A percentile compares a stretch with the other conserved stretches of the same genome.
Conservation (phyloP, 1,139 yeast species). For the Debaryomyces psychrophilus region DNA sequence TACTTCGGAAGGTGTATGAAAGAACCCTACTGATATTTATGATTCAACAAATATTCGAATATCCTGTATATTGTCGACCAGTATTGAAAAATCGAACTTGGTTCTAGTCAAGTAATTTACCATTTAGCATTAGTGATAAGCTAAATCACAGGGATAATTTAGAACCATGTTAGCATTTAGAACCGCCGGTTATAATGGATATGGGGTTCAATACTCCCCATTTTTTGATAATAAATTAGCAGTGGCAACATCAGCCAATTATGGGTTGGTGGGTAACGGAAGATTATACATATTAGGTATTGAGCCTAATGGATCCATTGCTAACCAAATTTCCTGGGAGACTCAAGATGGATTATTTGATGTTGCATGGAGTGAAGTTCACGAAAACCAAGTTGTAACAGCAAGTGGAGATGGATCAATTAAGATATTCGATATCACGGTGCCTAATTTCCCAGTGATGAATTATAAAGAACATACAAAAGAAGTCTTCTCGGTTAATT, state of each 20-base stretch:
- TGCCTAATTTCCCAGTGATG: slow-evolving; percentile 71
- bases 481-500: slow-evolving; percentile 85
- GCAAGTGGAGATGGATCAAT: slow-evolving; percentile 93
- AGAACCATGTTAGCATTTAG: slow-evolving; percentile 67
- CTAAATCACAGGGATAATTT: not conserved
- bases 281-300: slow-evolving; percentile 71
- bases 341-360: slow-evolving; percentile 95
- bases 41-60: no score
- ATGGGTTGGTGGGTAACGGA: slow-evolving; percentile 94
- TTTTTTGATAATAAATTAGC: slow-evolving; percentile 88
- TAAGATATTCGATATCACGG: slow-evolving; percentile 75
- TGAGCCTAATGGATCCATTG: slow-evolving; percentile 62
- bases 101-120: not conserved
- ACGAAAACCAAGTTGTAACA: slow-evolving; percentile 80
- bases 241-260: slow-evolving; percentile 88
- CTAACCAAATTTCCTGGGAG: slow-evolving; percentile 65
- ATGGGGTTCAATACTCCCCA: slow-evolving; percentile 88
- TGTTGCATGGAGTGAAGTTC: slow-evolving; percentile 85
- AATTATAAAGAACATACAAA: slow-evolving; percentile 77
- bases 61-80: not conserved
- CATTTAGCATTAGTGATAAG: not conserved
- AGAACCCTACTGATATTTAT: no score
- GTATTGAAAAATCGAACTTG: not conserved
- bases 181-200: slow-evolving; percentile 85
- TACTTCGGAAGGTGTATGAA: no score